Evolutionary conservation across 495 filamentous ascomycete genomes (phyloP).

Genomic region (Aspergillus sparsus): DNA sequence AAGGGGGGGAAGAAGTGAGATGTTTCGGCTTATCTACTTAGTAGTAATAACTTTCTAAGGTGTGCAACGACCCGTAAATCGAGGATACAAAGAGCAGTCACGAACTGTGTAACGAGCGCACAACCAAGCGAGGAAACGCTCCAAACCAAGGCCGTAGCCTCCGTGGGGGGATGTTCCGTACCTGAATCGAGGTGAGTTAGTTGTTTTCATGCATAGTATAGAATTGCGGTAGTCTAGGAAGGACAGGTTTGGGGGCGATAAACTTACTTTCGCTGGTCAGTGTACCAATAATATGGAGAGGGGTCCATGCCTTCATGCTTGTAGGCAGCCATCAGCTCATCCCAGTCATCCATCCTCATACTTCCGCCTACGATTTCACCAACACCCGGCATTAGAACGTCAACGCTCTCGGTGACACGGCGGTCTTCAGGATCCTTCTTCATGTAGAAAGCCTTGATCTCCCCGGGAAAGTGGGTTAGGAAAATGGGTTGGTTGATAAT

Average conservation of each 20-base stretch:
- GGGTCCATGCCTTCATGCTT: conserved; percentile 82
- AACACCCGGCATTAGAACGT: conserved; percentile 93
- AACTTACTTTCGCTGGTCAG: conserved; percentile 93
- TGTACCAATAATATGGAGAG: conserved; percentile 97
- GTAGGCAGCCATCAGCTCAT: conserved; percentile 90
- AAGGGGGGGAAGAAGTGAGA: not conserved
- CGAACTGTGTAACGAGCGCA: conserved; percentile 89
- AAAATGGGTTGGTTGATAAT: conserved; percentile 94
- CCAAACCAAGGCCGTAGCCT: conserved; percentile 91
- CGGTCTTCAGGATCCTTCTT: conserved; percentile 80
- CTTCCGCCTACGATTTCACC: conserved; percentile 96
- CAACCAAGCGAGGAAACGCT: conserved; percentile 97
- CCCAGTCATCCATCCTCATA: conserved; percentile 92
- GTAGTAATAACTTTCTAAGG: conserved; percentile 52
- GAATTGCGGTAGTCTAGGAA: not conserved
- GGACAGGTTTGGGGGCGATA: not conserved
- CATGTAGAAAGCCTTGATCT: conserved; percentile 99
- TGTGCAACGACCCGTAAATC: conserved; percentile 92
- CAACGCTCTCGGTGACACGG: conserved; percentile 94
- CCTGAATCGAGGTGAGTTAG: conserved; percentile 44
- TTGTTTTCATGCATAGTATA: not conserved
- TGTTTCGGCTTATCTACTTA: conserved; percentile 8
- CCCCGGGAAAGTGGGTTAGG: conserved; percentile 92
- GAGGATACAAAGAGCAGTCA: conserved; percentile 86
- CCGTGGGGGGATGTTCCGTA: conserved; percentile 94